Evolutionary conservation across 2,329 filamentous ascomycete genomes (phyloP).

Genomic region (Colletotrichum salicis): DNA sequence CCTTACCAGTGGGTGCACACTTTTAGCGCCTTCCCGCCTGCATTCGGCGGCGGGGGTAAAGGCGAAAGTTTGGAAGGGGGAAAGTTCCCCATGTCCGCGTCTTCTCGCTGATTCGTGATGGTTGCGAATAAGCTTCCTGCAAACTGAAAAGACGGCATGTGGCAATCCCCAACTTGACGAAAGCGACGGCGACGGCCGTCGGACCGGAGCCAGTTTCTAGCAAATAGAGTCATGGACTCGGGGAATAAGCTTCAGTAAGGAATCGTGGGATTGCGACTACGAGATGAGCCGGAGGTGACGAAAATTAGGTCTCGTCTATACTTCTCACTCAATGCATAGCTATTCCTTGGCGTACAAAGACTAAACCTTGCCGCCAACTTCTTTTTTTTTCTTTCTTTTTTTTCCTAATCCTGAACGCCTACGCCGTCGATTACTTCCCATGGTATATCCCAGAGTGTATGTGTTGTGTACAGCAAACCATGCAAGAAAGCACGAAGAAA

Average conservation of each 20-base stretch:
- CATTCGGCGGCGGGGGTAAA: neutral
- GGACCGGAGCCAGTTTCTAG: neutral
- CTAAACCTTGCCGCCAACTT: neutral
- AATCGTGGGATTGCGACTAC: neutral
- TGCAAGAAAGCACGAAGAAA: neutral
- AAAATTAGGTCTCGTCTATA: neutral
- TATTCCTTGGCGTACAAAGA: neutral
- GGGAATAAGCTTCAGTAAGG: neutral
- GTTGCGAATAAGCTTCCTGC: neutral
- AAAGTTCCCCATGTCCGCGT: neutral
- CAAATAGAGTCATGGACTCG: neutral
- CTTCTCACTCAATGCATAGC: neutral
- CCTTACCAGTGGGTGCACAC: neutral
- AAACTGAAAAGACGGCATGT: neutral
- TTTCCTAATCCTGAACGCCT: neutral
- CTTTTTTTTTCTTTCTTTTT: neutral
- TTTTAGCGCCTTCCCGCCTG: neutral
- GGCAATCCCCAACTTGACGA: neutral
- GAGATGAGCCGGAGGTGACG: neutral
- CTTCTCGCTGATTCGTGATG: neutral
- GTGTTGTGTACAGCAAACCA: neutral
- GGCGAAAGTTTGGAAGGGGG: neutral
- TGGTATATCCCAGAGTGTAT: conserved; percentile 5
- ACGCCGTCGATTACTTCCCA: neutral
- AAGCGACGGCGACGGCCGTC: neutral